phyloP scores from a whole-genome alignment of 176 grass and related monocot genomes.

The Rhynchospora breviuscula region DNA sequence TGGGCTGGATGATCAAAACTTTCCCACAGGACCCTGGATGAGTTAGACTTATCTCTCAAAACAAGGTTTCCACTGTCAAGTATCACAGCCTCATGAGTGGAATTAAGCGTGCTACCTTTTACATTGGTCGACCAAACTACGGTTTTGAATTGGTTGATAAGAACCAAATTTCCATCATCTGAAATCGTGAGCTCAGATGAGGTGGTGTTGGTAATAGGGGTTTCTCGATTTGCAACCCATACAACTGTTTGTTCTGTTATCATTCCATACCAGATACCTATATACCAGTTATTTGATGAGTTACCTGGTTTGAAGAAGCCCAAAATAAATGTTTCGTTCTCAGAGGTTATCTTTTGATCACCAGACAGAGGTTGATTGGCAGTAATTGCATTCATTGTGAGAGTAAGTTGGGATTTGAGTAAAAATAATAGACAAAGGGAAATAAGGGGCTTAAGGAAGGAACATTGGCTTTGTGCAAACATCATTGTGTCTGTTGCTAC shows the following conservation, averaged over 20 bases:
- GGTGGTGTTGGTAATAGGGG: conserved; percentile 13
- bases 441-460: background rate
- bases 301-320: conserved; percentile 52
- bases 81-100: conserved; percentile 18
- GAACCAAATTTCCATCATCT: conserved; percentile 34
- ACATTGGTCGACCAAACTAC: conserved; percentile 37
- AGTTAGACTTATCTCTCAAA: conserved; percentile 25
- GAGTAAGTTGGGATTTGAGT: background rate
- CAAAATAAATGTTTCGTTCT: conserved; percentile 42
- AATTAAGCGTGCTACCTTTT: conserved; percentile 9
- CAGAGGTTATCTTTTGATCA: conserved; percentile 29
- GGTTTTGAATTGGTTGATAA: conserved; percentile 24
- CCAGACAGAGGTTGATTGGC: conserved; percentile 8
- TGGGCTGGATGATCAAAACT: conserved; percentile 57
- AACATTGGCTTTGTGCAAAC: background rate
- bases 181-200: conserved; percentile 31
- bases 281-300: conserved; percentile 32
- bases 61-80: conserved; percentile 43
- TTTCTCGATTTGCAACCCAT: conserved; percentile 42
- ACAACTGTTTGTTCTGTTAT: conserved; percentile 35
- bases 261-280: conserved; percentile 49
- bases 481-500: background rate
- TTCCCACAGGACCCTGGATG: conserved; percentile 38
- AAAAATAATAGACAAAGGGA: conserved; percentile 9
- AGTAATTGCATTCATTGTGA: conserved; percentile 26